Evolutionary conservation across 768 basidiomycete species (phyloP).

Genomic region (Dictyophora rubrovolvata): DNA sequence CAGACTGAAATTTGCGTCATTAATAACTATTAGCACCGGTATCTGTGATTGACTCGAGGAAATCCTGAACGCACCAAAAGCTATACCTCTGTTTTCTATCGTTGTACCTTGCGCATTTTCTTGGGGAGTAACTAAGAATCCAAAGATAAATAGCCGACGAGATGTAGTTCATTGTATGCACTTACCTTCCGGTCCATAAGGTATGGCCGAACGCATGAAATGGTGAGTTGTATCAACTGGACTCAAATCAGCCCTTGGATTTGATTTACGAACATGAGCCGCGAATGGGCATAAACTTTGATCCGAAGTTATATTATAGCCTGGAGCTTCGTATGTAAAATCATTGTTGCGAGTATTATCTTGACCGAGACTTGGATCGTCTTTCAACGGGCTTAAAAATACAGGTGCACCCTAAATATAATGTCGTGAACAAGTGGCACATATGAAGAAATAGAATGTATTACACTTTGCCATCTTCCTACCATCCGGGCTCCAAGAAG

Average conservation of each 20-base stretch:
- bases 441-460: not conserved
- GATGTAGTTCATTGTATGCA: not conserved
- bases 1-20: conserved; percentile 8
- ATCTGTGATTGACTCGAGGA: not conserved
- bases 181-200: conserved; percentile 37
- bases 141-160: not conserved
- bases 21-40: not conserved
- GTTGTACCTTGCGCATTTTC: conserved; percentile 31
- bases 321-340: conserved; percentile 18
- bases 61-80: conserved; percentile 25
- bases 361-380: conserved; percentile 18
- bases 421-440: not conserved
- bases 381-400: conserved; percentile 18
- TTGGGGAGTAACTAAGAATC: conserved; percentile 22
- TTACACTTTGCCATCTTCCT: conserved; percentile 25
- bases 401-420: conserved; percentile 18
- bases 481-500: conserved; percentile 25
- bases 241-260: conserved; percentile 20
- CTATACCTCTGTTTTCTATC: conserved; percentile 33
- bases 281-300: conserved; percentile 22
- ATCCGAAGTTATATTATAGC: conserved; percentile 12
- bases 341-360: conserved; percentile 21
- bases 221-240: conserved; percentile 15
- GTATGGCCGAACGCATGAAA: conserved; percentile 40
- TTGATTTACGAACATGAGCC: conserved; percentile 21